Base-by-base conservation (phyloP, 1,284 basidiomycete genomes). In the Volvariella surrecta region DNA sequence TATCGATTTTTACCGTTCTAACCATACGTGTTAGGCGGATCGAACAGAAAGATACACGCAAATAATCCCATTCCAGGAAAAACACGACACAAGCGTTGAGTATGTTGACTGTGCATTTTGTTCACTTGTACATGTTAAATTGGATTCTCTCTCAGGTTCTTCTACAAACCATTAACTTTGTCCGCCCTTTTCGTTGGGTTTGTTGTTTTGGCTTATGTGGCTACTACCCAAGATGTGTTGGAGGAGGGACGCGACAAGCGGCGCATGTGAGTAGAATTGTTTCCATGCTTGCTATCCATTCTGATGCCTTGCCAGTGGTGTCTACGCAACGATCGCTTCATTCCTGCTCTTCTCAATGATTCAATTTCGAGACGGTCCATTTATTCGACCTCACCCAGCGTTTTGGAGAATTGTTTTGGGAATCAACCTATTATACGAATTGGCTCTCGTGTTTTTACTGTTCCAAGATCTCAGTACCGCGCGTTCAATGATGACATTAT, bases 341-440 rank as follows among this genome's bases (percentile, higher is more conserved):
- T 89, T 89, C 59, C 67, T 89, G 43, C 61, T 78, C 44, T 91
- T 89, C 60, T 84, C 83, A 21, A 83, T 86, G 73, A 70, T 91
- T 37, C 88, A 90, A 54, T 89, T 89, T 57, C 81, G 87, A 45
- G 87, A 91, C 57, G 87, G 87, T 0, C 87, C 87, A 19, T 86
- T 82, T 55, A 70, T 84, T 56, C 76, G 82, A 39, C 82, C 82
- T 0, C 82, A 82, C 57, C 80, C 81, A 48, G 80, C 79, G 15
- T 83, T 87, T 59, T 88, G 85, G 85, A 70, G 85, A 44, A 63
- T 78, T 31, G 71, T 86, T 1, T 66, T 89, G 18, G 87, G 87
- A 9, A 63, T 87, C 47, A 91, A 91, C 60, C 60, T 90, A 11
- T 67, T 89, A 19, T 91, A 91, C 57, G 85, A 88, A 57, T 67